Evolutionary conservation across 257 asterid genomes (phyloP).

Genomic region (Solanum phureja): DNA sequence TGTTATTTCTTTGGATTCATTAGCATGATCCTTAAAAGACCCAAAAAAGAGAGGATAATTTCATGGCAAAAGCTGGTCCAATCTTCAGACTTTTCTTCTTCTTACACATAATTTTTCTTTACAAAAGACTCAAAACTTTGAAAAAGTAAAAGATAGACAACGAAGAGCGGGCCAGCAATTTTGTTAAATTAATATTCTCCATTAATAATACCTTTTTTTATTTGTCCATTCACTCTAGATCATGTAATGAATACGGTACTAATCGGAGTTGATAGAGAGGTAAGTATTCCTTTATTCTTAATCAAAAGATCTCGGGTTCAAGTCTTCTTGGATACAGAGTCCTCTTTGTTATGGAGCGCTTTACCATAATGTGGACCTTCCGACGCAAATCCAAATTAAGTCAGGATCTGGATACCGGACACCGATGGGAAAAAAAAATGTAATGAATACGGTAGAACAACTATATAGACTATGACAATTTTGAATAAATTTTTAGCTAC

Average conservation of each 20-base stretch:
- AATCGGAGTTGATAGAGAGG: too few relatives aligned
- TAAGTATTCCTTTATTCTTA: not conserved
- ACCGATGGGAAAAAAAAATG: accelerated
- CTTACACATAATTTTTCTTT: not conserved
- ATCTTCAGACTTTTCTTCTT: not conserved
- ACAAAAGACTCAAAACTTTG: not conserved
- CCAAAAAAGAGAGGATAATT: not conserved
- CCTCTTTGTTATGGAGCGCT: accelerated
- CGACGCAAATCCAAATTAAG: accelerated
- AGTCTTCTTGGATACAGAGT: too few relatives aligned
- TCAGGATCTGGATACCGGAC: accelerated
- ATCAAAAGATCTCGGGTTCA: too few relatives aligned
- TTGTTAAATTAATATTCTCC: not conserved
- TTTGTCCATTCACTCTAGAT: not conserved
- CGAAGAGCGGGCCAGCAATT: not conserved
- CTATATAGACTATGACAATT: not conserved
- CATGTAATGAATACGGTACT: not conserved
- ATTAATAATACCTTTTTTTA: not conserved
- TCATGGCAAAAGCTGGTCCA: not conserved
- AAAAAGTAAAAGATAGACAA: not conserved
- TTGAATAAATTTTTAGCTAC: not conserved
- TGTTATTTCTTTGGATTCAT: not conserved
- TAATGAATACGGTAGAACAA: not conserved
- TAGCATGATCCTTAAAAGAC: not conserved
- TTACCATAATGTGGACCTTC: not conserved